These are phyloP conservation scores for Serendipita vermifera DNA, from an alignment of 768 basidiomycete genomes.

Conservation along the genomic window DNA sequence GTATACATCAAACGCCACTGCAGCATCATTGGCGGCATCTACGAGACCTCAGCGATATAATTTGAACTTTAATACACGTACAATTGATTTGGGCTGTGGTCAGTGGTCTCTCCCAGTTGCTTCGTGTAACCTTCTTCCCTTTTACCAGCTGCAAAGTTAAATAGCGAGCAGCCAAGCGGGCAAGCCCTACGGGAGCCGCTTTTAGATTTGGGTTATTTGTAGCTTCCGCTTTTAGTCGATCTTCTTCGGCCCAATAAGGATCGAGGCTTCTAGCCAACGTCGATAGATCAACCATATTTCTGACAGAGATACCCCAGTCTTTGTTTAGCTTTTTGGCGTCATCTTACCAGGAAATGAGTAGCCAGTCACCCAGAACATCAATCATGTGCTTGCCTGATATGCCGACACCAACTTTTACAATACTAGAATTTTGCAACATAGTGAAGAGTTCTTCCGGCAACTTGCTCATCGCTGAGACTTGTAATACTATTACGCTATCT, in stretches of 20 bases:
- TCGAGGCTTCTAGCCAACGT: constrained; percentile 60
- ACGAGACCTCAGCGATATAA: background rate
- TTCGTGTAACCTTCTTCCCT: constrained; percentile 46
- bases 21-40: constrained; percentile 67
- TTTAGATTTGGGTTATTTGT: background rate
- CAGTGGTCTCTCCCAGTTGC: constrained; percentile 41
- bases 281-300: constrained; percentile 55
- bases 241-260: constrained; percentile 29
- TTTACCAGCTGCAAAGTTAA: constrained; percentile 52
- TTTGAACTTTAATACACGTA: background rate
- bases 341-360: constrained; percentile 27
- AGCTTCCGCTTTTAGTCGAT: background rate
- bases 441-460: constrained; percentile 37
- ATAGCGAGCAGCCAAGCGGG: constrained; percentile 12
- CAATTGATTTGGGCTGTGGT: constrained; percentile 7
- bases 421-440: constrained; percentile 38
- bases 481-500: constrained; percentile 45
- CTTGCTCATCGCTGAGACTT: constrained; percentile 47
- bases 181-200: background rate
- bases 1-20: background rate
- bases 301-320: constrained; percentile 30
- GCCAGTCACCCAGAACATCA: background rate
- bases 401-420: constrained; percentile 57
- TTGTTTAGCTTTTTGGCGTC: constrained; percentile 54
- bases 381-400: constrained; percentile 42